These are phyloP conservation scores for Cicer arietinum DNA, from an alignment of 306 rosid species.

Conservation along the genomic window DNA sequence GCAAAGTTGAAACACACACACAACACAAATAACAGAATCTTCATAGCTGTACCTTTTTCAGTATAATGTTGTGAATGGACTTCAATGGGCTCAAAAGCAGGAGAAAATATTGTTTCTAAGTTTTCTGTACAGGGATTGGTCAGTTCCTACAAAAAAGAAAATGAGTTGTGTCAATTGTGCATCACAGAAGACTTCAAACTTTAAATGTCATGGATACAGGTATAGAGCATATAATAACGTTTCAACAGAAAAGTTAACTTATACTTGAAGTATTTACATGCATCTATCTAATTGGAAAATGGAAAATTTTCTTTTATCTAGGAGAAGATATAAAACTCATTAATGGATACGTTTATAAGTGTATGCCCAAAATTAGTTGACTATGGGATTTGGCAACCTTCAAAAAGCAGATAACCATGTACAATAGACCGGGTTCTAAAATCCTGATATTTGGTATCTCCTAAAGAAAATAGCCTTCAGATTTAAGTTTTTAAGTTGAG, in stretches of 20 bases:
- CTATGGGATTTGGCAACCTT: neutral
- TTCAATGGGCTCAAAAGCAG: constrained; percentile 68
- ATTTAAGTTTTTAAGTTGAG: no score
- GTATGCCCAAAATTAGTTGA: constrained; percentile 4
- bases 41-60: constrained; percentile 63
- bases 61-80: constrained; percentile 51
- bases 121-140: constrained; percentile 50
- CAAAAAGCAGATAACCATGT: neutral
- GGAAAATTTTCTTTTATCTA: neutral
- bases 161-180: constrained; percentile 19
- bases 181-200: constrained; percentile 32
- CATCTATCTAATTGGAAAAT: constrained; percentile 13
- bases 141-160: constrained; percentile 61
- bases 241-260: constrained; percentile 17
- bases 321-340: neutral
- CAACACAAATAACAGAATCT: constrained; percentile 24
- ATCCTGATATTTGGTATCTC: neutral
- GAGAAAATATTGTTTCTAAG: constrained; percentile 78
- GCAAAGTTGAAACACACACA: neutral
- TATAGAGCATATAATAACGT: neutral
- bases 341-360: neutral
- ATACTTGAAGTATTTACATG: constrained; percentile 3
- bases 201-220: constrained; percentile 23
- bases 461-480: neutral
- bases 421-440: neutral